A percentile compares a stretch with the other conserved stretches of the same genome.
Evolutionary conservation across 2,329 filamentous ascomycete species (phyloP).

Genomic region (Fusarium tricinctum): DNA sequence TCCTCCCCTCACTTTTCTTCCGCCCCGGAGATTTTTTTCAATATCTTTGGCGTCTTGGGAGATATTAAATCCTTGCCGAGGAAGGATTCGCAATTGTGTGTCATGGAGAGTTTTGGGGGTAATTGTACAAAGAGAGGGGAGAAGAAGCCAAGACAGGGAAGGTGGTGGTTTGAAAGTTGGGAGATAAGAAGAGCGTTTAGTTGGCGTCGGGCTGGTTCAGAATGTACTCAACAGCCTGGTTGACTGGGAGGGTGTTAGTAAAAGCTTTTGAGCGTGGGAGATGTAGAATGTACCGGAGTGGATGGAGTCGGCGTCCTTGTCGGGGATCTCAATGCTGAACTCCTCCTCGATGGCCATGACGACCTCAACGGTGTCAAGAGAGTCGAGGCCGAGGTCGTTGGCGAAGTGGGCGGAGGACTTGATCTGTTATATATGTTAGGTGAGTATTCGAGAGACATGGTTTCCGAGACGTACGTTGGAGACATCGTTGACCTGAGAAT

Average conservation of each 20-base stretch:
- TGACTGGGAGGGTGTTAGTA: constrained; percentile 68
- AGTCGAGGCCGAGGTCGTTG: constrained; percentile 97
- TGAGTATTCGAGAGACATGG: constrained; percentile 7
- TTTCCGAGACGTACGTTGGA: constrained; percentile 66
- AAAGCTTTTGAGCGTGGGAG: too few species aligned
- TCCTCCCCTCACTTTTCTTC: constrained; percentile 1
- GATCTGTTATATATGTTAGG: constrained; percentile 70
- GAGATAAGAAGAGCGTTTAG: constrained; percentile 56
- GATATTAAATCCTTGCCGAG: constrained; percentile 33
- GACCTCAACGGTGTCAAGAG: constrained; percentile 90
- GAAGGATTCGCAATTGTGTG: constrained; percentile 32
- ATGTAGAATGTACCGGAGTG: constrained; percentile 80
- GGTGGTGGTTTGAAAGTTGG: constrained; percentile 14
- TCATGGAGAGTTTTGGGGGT: constrained; percentile 32
- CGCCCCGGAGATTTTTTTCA: constrained; percentile 13
- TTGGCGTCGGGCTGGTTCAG: constrained; percentile 90
- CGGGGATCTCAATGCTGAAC: constrained; percentile 94
- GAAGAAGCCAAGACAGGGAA: constrained; percentile 14
- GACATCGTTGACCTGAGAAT: constrained; percentile 74
- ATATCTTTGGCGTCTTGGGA: constrained; percentile 31
- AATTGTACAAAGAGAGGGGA: constrained; percentile 49
- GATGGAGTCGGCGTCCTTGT: constrained; percentile 95
- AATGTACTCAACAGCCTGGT: constrained; percentile 96
- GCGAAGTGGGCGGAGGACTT: constrained; percentile 88
- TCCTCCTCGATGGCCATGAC: constrained; percentile 99